These are phyloP conservation scores for Sarocladiaceae sp. DNA, from an alignment of 2,329 filamentous ascomycete genomes.

Conservation along the genomic window DNA sequence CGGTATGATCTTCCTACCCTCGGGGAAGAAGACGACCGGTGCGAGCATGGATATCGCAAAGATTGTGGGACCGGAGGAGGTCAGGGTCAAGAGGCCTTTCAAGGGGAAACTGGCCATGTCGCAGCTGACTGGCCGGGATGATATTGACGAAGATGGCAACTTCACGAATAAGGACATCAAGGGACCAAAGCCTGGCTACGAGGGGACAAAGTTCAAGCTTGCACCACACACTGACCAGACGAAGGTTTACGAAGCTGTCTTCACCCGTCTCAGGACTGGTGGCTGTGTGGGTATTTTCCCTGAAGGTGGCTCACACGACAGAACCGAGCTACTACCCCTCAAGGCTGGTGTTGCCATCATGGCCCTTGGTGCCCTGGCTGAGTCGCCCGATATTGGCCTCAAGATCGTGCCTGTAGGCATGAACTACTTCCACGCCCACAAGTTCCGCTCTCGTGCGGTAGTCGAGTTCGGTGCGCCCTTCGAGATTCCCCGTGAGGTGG, in stretches of 20 bases:
- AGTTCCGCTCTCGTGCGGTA: conserved; percentile 92
- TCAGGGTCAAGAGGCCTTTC: conserved; percentile 83
- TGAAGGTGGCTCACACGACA: conserved; percentile 92
- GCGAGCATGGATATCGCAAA: conserved; percentile 80
- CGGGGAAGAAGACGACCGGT: conserved; percentile 67
- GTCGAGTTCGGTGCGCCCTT: conserved; percentile 91
- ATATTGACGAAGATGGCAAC: conserved; percentile 61
- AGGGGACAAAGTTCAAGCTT: conserved; percentile 77
- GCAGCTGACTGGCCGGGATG: conserved; percentile 76
- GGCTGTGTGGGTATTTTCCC: conserved; percentile 96
- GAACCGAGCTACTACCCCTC: conserved; percentile 81
- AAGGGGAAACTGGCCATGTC: conserved; percentile 66
- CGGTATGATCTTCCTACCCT: conserved; percentile 81
- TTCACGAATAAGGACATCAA: conserved; percentile 50
- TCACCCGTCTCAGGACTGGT: conserved; percentile 70
- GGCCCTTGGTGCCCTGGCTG: conserved; percentile 83
- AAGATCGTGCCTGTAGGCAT: conserved; percentile 96
- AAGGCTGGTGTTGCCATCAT: conserved; percentile 98
- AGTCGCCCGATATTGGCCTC: conserved; percentile 78
- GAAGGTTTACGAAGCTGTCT: conserved; percentile 88
- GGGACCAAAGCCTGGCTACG: conserved; percentile 54
- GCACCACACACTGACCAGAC: conserved; percentile 93
- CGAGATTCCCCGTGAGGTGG: conserved; percentile 74
- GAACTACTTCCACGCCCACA: conserved; percentile 99
- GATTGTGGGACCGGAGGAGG: conserved; percentile 71